Evolutionary conservation across 768 basidiomycete genomes (phyloP).

Genomic region (Trametes cubensis): DNA sequence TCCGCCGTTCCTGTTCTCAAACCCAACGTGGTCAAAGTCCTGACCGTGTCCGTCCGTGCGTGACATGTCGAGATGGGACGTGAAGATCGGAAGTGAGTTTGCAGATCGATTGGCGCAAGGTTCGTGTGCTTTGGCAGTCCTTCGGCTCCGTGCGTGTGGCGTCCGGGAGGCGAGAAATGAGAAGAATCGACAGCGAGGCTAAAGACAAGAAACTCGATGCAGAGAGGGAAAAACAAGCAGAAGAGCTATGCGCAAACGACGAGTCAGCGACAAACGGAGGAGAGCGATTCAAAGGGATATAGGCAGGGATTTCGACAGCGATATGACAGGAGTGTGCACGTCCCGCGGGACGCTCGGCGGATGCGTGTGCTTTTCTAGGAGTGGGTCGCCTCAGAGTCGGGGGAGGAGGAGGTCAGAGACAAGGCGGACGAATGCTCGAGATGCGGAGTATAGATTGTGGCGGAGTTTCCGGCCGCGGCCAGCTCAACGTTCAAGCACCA

Average conservation of each 20-base stretch:
- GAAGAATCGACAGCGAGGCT: slow-evolving; percentile 30
- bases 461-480: slow-evolving; percentile 26
- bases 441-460: slow-evolving; percentile 29
- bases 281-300: slow-evolving; percentile 38
- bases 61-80: slow-evolving; percentile 30
- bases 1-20: slow-evolving; percentile 26
- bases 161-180: slow-evolving; percentile 21
- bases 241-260: slow-evolving; percentile 37
- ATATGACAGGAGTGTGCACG: slow-evolving; percentile 32
- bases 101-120: slow-evolving; percentile 26
- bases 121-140: slow-evolving; percentile 12
- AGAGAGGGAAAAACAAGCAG: slow-evolving; percentile 29
- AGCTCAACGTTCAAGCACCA: slow-evolving; percentile 12
- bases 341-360: slow-evolving; percentile 32
- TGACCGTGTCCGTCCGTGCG: slow-evolving; percentile 32
- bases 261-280: slow-evolving; percentile 36
- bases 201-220: slow-evolving; percentile 25
- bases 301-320: slow-evolving; percentile 36
- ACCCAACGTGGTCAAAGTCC: slow-evolving; percentile 28
- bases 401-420: slow-evolving; percentile 19
- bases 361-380: slow-evolving; percentile 18
- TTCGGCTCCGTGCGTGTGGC: slow-evolving; percentile 15
- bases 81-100: slow-evolving; percentile 27
- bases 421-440: slow-evolving; percentile 13
- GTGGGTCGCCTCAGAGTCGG: slow-evolving; percentile 16